Conservation (phyloP, 108 stramenopile genomes). For the Nannochloropsis salina region DNA sequence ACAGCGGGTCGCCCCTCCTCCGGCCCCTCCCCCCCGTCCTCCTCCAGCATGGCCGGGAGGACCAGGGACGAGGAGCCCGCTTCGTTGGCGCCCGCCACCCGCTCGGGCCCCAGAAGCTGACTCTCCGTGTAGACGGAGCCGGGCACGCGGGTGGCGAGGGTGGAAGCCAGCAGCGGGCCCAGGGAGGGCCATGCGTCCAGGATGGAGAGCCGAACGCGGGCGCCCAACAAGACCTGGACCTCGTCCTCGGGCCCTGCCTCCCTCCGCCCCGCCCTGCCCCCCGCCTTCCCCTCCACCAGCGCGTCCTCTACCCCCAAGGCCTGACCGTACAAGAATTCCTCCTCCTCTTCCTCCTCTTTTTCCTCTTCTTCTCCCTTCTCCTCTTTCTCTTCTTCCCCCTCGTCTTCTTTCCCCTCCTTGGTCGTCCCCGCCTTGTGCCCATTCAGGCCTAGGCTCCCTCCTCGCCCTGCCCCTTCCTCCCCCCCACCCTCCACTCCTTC, state of each 20-base stretch:
- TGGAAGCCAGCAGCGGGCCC: background rate
- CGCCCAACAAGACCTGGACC: background rate
- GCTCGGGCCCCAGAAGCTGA: background rate
- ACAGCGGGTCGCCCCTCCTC: background rate
- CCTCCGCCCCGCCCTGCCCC: background rate
- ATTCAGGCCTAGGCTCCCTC: background rate
- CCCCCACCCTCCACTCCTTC: background rate
- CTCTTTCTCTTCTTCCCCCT: background rate
- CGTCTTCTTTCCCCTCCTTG: background rate
- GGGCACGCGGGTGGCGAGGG: background rate
- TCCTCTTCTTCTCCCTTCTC: background rate
- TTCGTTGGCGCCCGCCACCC: background rate
- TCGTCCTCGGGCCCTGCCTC: background rate
- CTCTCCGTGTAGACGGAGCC: background rate
- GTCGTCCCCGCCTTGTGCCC: background rate
- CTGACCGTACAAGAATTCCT: background rate
- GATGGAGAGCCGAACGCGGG: background rate
- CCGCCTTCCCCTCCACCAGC: background rate
- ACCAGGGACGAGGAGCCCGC: background rate
- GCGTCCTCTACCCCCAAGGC: background rate
- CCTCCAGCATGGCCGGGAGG: background rate
- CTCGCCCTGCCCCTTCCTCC: background rate
- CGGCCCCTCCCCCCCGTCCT: background rate
- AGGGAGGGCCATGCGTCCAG: conserved; percentile 5
- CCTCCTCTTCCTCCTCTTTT: background rate